A percentile compares a stretch with the other conserved stretches of the same genome.
Evolutionary conservation across 805 yeast genomes (phyloP).

Genomic region (Yarrowia sp.): DNA sequence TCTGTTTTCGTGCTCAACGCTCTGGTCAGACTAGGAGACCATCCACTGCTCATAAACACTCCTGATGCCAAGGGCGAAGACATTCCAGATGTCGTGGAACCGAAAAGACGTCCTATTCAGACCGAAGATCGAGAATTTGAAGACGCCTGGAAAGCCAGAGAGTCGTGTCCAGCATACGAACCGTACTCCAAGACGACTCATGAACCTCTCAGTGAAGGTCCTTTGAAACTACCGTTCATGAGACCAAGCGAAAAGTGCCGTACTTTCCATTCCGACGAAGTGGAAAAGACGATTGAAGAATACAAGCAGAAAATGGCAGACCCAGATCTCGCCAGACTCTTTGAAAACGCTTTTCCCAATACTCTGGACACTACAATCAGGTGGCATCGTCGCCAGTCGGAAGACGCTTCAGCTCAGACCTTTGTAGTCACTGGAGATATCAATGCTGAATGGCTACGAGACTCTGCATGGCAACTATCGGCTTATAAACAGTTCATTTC

Average conservation of each 20-base stretch:
- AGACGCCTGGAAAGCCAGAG: slow-evolving; percentile 2
- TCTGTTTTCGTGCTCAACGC: neutral
- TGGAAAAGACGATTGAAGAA: slow-evolving; percentile 58
- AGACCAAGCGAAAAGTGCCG: slow-evolving; percentile 71
- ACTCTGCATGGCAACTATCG: slow-evolving; percentile 76
- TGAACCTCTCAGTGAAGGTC: slow-evolving; percentile 57
- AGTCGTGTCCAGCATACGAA: slow-evolving; percentile 58
- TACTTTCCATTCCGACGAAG: slow-evolving; percentile 60
- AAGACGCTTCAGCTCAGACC: slow-evolving; percentile 47
- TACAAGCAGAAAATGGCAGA: slow-evolving; percentile 50
- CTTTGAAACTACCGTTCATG: slow-evolving; percentile 60
- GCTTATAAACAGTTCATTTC: slow-evolving; percentile 64
- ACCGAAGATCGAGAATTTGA: neutral
- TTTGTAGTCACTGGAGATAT: slow-evolving; percentile 90
- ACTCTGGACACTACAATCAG: slow-evolving; percentile 83
- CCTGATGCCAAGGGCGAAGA: neutral
- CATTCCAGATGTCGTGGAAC: neutral
- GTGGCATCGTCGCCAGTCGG: slow-evolving; percentile 50
- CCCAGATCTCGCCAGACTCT: slow-evolving; percentile 65
- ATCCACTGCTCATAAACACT: neutral
- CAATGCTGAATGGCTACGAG: slow-evolving; percentile 91
- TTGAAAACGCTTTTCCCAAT: slow-evolving; percentile 83
- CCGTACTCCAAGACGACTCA: slow-evolving; percentile 56
- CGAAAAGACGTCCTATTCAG: neutral
- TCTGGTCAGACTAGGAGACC: neutral